Conservation (phyloP, 768 basidiomycete species). For the Leccinum uliginosum region DNA sequence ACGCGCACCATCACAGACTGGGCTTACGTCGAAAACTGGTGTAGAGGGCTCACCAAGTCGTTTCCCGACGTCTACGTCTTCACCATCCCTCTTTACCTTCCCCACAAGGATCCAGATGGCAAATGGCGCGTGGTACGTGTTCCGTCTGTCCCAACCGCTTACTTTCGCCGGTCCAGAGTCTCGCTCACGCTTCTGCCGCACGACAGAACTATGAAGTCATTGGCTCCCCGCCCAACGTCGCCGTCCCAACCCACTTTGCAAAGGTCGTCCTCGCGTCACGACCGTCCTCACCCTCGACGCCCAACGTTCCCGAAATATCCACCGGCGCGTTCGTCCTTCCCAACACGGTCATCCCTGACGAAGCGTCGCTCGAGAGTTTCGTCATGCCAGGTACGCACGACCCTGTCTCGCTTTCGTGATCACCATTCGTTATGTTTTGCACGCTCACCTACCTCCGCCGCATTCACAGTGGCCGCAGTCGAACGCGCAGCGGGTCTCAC, state of each 20-base stretch:
- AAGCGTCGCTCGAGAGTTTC: conserved; percentile 75
- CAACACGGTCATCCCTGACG: conserved; percentile 88
- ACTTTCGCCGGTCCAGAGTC: neutral
- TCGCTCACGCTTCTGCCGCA: neutral
- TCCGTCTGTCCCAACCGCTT: neutral
- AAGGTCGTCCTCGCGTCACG: conserved; percentile 85
- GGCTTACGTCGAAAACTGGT: conserved; percentile 97
- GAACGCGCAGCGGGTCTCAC: conserved; percentile 86
- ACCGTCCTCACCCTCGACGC: conserved; percentile 69
- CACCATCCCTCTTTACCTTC: conserved; percentile 95
- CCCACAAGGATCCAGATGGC: conserved; percentile 77
- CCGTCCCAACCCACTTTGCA: conserved; percentile 97
- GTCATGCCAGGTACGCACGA: conserved; percentile 61
- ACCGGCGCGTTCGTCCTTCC: conserved; percentile 95
- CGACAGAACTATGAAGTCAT: conserved; percentile 91
- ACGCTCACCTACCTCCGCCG: neutral
- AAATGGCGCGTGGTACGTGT: conserved; percentile 90
- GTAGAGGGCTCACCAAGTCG: conserved; percentile 76
- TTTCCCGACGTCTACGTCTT: conserved; percentile 97
- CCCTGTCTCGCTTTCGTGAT: neutral
- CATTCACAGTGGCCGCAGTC: conserved; percentile 70
- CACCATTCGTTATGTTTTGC: neutral
- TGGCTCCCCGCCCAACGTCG: conserved; percentile 81
- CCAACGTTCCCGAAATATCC: conserved; percentile 68
- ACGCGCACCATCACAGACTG: conserved; percentile 55